Evolutionary conservation across 305 asterid genomes (phyloP).

Genomic region (Coffea humblotiana): DNA sequence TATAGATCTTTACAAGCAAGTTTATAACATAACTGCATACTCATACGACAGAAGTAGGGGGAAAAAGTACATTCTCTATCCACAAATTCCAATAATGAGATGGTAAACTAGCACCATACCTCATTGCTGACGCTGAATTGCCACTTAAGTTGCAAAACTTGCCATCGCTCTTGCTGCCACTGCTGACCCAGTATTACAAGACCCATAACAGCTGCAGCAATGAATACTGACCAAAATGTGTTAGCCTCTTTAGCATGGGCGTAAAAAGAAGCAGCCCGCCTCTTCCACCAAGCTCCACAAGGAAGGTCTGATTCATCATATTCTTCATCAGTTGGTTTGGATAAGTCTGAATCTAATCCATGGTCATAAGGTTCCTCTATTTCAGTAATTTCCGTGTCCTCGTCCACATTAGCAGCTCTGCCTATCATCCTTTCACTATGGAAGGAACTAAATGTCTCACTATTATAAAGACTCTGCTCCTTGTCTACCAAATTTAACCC

Average conservation of each 20-base stretch:
- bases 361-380: constrained; percentile 32
- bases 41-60: background rate
- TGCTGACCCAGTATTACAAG: constrained; percentile 78
- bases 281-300: constrained; percentile 95
- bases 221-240: constrained; percentile 73
- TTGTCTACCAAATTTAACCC: constrained; percentile 32
- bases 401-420: constrained; percentile 34
- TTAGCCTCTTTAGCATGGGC: constrained; percentile 78
- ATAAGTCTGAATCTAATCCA: constrained; percentile 35
- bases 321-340: constrained; percentile 38
- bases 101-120: constrained; percentile 38
- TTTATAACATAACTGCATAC: background rate
- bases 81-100: background rate
- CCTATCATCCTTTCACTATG: constrained; percentile 37
- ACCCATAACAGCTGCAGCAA: constrained; percentile 89
- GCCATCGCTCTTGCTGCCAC: constrained; percentile 87
- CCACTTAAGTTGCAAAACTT: constrained; percentile 62
- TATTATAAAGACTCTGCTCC: constrained; percentile 39
- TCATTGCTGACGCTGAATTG: constrained; percentile 46
- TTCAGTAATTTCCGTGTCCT: constrained; percentile 35
- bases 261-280: constrained; percentile 59
- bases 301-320: constrained; percentile 57
- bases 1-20: background rate
- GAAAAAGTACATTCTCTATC: background rate
- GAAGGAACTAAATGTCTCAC: constrained; percentile 38